phyloP scores from a whole-genome alignment of 345 rosid genomes.

The Hevea brasiliensis region DNA sequence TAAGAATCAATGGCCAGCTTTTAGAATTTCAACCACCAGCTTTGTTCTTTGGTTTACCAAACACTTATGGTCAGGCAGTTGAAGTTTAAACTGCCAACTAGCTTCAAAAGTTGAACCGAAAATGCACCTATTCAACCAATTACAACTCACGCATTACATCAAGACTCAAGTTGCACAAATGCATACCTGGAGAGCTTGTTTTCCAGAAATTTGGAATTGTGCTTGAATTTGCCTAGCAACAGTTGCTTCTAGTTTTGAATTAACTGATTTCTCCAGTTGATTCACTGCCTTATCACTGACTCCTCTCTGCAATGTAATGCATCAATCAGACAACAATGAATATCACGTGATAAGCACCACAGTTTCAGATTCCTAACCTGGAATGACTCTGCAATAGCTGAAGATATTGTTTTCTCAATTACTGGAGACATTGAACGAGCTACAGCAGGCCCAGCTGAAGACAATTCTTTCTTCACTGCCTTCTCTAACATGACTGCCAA shows the following conservation, averaged over 20 bases:
- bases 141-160: not conserved
- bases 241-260: constrained; percentile 73
- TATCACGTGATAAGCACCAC: constrained; percentile 1
- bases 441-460: constrained; percentile 50
- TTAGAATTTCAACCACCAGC: too few relatives aligned
- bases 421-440: constrained; percentile 58
- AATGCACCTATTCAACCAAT: constrained; percentile 2
- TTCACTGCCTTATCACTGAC: constrained; percentile 84
- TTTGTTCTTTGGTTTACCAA: too few relatives aligned
- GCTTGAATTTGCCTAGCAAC: constrained; percentile 81
- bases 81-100: too few relatives aligned
- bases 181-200: constrained; percentile 85
- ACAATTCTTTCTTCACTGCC: constrained; percentile 65
- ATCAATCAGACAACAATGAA: constrained; percentile 14
- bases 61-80: too few relatives aligned
- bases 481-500: constrained; percentile 57
- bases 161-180: constrained; percentile 10
- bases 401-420: constrained; percentile 63
- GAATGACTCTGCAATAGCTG: constrained; percentile 72
- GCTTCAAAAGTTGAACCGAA: too few relatives aligned
- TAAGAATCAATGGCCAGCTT: too few relatives aligned
- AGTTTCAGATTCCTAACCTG: constrained; percentile 55
- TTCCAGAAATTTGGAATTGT: constrained; percentile 94
- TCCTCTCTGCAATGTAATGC: constrained; percentile 60
- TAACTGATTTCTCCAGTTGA: constrained; percentile 82